Evolutionary conservation across 73 alveolate genomes (phyloP).

Genomic region (Paramecium sonneborni): DNA sequence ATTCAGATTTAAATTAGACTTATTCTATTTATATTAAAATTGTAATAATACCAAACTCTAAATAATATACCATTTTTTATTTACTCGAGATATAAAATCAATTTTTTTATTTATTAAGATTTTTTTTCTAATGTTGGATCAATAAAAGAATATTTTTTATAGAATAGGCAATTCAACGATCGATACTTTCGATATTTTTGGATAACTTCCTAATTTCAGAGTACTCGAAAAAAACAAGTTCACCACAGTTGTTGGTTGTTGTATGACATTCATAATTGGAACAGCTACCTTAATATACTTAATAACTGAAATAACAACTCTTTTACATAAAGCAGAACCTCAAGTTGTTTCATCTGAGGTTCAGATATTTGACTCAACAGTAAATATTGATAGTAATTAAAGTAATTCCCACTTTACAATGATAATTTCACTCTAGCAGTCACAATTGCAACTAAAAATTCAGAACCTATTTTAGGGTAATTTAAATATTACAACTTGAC

Average conservation of each 20-base stretch:
- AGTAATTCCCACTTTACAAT: not conserved
- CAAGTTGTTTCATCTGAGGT: not conserved
- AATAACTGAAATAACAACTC: not conserved
- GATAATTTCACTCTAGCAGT: slow-evolving; percentile 9
- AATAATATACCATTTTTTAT: not conserved
- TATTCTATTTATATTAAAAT: not conserved
- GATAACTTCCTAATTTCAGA: not conserved
- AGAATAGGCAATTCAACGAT: not conserved
- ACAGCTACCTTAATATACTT: not conserved
- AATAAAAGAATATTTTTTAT: not conserved
- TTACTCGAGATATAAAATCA: not conserved
- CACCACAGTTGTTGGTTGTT: not conserved
- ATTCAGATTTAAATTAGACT: not conserved
- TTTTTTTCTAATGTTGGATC: not conserved
- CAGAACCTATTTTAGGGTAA: not conserved
- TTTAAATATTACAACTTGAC: not conserved
- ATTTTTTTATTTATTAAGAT: not conserved
- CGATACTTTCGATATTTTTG: slow-evolving; percentile 22
- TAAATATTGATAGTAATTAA: not conserved
- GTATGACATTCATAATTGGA: not conserved
- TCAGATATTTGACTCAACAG: slow-evolving; percentile 40
- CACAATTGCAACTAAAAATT: not conserved
- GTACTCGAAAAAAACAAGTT: not conserved
- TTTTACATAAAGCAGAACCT: not conserved
- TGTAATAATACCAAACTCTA: not conserved